Base-by-base conservation (phyloP, 305 asterid genomes). In the Fraxinus nigra region DNA sequence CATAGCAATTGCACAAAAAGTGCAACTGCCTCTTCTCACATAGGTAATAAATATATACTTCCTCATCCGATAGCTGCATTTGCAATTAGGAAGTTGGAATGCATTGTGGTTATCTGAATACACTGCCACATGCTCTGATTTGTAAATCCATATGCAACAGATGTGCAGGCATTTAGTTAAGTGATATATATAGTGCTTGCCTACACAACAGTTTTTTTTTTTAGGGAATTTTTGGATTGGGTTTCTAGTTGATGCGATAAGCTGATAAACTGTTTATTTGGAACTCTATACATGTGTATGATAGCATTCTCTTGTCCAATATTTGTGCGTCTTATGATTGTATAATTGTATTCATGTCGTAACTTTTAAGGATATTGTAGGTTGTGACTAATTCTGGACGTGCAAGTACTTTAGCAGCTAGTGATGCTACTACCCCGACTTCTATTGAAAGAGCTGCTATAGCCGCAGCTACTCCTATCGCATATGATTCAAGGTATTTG, bases 311-410 rank as follows among this genome's bases (percentile, higher is more conserved):
- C 34, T 63, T 63, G 33, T 65, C 73, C 73, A 26, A 67, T 28
- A 67, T 67, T 30, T 67, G 18, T 67, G 70, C 70, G 11, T 20
- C 70, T 67, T 67, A 30, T 67, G 35, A 24, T 65, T 28, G 16
- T 63, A 56, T 56, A 65, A 16, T 65, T 54, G 24, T 65, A 65
- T 65, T 65, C 34, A 28, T 10, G 61, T 51, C 2, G 20, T 26
- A 54, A n/a, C 10, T n/a, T 54, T 54, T n/a, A 5, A 54, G 65
- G 65, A 22, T 77, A 79, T 81, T 89, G 85, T 80, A 97, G 98
- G 98, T 95, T 80, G 98, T 97, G 76, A 97, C 98, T 40, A 95
- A 90, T 90, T 95, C 98, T 70, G 99, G 99, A 51, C 99, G 98
- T 84, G 98, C 97, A 59, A 97, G 96, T 92, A 92, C 98, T 37